Base-by-base conservation (phyloP, 1,284 basidiomycete species). In the Puccinia horiana region DNA sequence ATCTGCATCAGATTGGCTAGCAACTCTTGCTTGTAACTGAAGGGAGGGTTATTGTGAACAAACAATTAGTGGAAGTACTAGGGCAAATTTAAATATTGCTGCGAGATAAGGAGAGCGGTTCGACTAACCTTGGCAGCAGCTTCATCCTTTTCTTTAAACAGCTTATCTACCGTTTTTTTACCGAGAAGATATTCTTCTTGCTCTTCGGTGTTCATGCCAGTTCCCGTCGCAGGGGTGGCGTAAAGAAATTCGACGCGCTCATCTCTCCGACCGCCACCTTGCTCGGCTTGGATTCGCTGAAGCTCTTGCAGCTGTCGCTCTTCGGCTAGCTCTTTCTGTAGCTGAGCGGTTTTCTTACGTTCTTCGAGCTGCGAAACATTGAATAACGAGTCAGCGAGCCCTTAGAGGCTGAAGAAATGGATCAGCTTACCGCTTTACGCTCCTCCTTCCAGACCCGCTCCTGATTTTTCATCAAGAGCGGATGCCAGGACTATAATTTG, bases 231-330 rank as follows among this genome's bases (percentile, higher is more conserved):
- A 1, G 97, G 96, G 0, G 96, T 97, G 20, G 96, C 90, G 88
- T 99, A 99, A 94, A 99, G 96, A 97, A 97, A 99, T 87, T 99
- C 96, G 76, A 99, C 88, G 86, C 95, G 94, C 87, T 98, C 96
- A 73, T 92, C 91, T 84, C 94, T 90, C 88, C 96, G 97, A 89
- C 93, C 94, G n/a, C 58, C 58, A 42, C 97, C 97, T 11, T 96
- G 98, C 84, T 95, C 92, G 83, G 93, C 93, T 87, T 97, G 95
- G 70, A 99, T 87, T 72, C 96, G 91, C 86, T 98, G 96, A 23
- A 99, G 91, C 85, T 99, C 96, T 85, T 97, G 95, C 40, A 99
- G 88, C 87, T 98, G 96, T 18, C 97, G 90, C 87, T 99, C 96
- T 86, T 99, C 96, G 85, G 98, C 96, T 84, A 95, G 93, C 88